Evolutionary conservation across 441 rosid species (phyloP).

Genomic region (Pelargonium cotyledonis): DNA sequence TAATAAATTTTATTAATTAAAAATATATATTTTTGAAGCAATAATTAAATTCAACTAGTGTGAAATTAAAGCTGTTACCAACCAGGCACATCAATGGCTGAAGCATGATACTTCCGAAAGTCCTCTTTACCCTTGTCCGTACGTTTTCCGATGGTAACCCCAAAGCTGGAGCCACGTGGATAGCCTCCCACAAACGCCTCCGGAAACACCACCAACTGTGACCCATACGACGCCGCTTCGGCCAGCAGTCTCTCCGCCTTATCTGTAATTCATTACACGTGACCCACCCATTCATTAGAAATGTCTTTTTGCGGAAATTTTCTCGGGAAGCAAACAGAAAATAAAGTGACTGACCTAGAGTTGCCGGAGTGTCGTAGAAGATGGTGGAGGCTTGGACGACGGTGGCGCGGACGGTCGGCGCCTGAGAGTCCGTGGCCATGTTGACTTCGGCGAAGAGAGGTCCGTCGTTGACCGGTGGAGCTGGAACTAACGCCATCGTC

Average conservation of each 20-base stretch:
- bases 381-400: slow-evolving; percentile 88
- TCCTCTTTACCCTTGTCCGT: slow-evolving; percentile 76
- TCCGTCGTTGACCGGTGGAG: slow-evolving; percentile 23
- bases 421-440: slow-evolving; percentile 52
- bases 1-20: no score
- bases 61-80: background rate
- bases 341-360: slow-evolving; percentile 43
- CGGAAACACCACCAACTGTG: slow-evolving; percentile 84
- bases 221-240: slow-evolving; percentile 71
- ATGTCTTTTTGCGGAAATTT: no score
- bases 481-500: slow-evolving; percentile 39
- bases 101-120: slow-evolving; percentile 72
- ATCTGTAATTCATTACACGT: slow-evolving; percentile 29
- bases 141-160: slow-evolving; percentile 58
- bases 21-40: no score
- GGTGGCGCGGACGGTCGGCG: slow-evolving; percentile 65
- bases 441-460: slow-evolving; percentile 67
- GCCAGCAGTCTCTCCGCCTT: slow-evolving; percentile 84
- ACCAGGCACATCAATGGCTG: slow-evolving; percentile 91
- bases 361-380: slow-evolving; percentile 85
- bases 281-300: no score
- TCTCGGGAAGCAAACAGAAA: background rate
- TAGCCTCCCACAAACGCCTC: slow-evolving; percentile 92
- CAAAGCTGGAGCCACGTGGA: slow-evolving; percentile 81
- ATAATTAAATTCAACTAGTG: no score